Percentiles rank a stretch among this genome's conserved stretches.
These are phyloP conservation scores for Zygosaccharomyces pseudobailii DNA, from an alignment of 1,139 yeast species.

Conservation along the genomic window DNA sequence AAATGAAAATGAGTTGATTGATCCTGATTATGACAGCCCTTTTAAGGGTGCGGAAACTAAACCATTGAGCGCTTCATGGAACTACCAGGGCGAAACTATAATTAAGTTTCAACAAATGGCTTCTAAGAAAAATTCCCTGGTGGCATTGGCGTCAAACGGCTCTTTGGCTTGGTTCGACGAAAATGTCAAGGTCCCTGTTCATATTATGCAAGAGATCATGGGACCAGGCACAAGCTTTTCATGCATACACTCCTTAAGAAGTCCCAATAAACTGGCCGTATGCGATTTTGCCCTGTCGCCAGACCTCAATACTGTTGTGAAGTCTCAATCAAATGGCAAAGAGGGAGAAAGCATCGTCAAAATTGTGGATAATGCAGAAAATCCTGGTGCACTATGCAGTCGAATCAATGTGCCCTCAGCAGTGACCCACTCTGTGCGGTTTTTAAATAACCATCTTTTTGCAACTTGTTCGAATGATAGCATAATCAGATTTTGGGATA, in stretches of 20 bases:
- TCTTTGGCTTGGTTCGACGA: slow-evolving; percentile 34
- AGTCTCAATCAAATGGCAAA: slow-evolving; percentile 27
- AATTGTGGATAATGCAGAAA: slow-evolving; percentile 29
- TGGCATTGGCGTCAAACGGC: slow-evolving; percentile 32
- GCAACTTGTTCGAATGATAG: slow-evolving; percentile 33
- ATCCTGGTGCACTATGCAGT: slow-evolving; percentile 28
- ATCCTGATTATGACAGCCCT: slow-evolving; percentile 28
- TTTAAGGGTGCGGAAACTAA: slow-evolving; percentile 16
- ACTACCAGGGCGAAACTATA: slow-evolving; percentile 30
- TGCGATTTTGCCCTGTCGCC: slow-evolving; percentile 31
- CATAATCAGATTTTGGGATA: slow-evolving; percentile 31
- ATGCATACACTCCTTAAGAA: slow-evolving; percentile 27
- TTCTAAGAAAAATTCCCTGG: slow-evolving; percentile 20
- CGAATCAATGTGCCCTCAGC: slow-evolving; percentile 29
- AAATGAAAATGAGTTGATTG: slow-evolving; percentile 13
- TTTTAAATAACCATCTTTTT: slow-evolving; percentile 30
- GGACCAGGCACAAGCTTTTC: slow-evolving; percentile 30
- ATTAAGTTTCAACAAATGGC: slow-evolving; percentile 25
- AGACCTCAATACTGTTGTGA: slow-evolving; percentile 28
- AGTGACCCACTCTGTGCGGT: slow-evolving; percentile 29
- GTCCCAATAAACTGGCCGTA: slow-evolving; percentile 21
- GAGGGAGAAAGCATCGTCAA: slow-evolving; percentile 29
- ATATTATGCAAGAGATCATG: slow-evolving; percentile 31
- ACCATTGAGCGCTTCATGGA: slow-evolving; percentile 26
- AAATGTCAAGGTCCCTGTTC: slow-evolving; percentile 30